Evolutionary conservation across 805 yeast species (phyloP).

Genomic region (Jamesozyma spencerorum): DNA sequence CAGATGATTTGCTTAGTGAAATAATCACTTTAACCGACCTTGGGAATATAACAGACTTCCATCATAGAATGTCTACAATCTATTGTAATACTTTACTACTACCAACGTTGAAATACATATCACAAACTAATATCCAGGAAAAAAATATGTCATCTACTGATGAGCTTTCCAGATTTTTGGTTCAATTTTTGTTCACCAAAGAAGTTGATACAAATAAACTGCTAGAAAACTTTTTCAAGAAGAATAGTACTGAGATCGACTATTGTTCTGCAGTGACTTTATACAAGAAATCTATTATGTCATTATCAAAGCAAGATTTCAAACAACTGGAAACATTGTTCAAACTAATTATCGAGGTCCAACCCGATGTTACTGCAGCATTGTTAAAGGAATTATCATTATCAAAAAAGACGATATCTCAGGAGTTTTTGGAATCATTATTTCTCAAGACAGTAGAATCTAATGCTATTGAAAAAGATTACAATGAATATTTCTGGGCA

Average conservation of each 20-base stretch:
- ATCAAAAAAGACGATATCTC: constrained; percentile 45
- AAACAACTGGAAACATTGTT: constrained; percentile 40
- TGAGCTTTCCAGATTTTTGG: constrained; percentile 7
- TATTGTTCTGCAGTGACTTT: constrained; percentile 9
- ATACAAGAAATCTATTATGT: constrained; percentile 17
- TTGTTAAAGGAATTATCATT: constrained; percentile 40
- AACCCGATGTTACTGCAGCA: constrained; percentile 34
- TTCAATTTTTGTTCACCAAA: constrained; percentile 11
- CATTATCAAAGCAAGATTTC: constrained; percentile 19
- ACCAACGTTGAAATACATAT: constrained; percentile 16
- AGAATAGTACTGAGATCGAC: constrained; percentile 6
- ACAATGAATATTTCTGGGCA: constrained; percentile 32
- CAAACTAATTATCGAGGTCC: constrained; percentile 32
- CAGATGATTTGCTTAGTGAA: constrained; percentile 11
- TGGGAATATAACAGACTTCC: constrained; percentile 9
- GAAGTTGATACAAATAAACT: constrained; percentile 11
- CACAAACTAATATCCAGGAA: neutral
- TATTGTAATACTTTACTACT: constrained; percentile 18
- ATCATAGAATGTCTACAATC: constrained; percentile 13
- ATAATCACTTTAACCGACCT: constrained; percentile 18
- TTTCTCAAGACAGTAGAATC: constrained; percentile 11
- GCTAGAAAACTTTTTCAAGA: constrained; percentile 16
- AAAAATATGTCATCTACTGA: neutral
- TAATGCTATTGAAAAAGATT: constrained; percentile 1
- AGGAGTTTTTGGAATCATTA: constrained; percentile 36